These are phyloP conservation scores for Flaveria robusta DNA, from an alignment of 129 eudicot species.

Conservation along the genomic window DNA sequence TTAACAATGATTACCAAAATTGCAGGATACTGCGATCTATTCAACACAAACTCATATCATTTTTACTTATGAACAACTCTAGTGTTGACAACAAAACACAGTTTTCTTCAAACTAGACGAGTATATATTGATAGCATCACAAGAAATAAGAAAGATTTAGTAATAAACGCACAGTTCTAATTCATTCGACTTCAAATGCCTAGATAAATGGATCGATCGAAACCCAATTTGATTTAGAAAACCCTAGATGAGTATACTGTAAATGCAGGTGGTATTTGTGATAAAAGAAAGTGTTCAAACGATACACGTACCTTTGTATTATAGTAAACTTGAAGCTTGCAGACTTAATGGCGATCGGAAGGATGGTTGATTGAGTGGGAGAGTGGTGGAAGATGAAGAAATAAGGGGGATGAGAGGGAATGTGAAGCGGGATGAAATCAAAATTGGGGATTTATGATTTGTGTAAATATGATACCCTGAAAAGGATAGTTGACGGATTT, in stretches of 20 bases:
- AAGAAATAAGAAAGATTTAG: not conserved
- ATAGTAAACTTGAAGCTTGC: not conserved
- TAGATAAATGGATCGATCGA: not conserved
- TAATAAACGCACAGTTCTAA: not conserved
- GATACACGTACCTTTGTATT: constrained; percentile 8
- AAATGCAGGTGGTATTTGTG: not conserved
- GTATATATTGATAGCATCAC: too few relatives aligned
- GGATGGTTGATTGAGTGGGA: constrained; percentile 1
- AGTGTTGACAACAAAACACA: not conserved
- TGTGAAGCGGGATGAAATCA: constrained; percentile 18
- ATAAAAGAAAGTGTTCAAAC: not conserved
- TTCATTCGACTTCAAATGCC: not conserved
- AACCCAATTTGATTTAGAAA: not conserved
- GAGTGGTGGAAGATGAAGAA: constrained; percentile 9
- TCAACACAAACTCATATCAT: not conserved
- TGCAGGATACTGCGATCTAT: not conserved
- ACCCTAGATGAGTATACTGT: constrained; percentile 8
- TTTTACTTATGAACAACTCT: not conserved
- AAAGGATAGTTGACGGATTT: too few relatives aligned
- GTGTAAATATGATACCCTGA: not conserved
- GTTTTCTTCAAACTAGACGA: not conserved
- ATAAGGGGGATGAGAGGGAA: constrained; percentile 23
- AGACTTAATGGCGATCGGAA: not conserved
- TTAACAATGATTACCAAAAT: not conserved
- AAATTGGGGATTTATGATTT: not conserved